Evolutionary conservation across 345 rosid species (phyloP), one percentile per base, ranked within the genome.

Genomic region (Brassica nigra): DNA sequence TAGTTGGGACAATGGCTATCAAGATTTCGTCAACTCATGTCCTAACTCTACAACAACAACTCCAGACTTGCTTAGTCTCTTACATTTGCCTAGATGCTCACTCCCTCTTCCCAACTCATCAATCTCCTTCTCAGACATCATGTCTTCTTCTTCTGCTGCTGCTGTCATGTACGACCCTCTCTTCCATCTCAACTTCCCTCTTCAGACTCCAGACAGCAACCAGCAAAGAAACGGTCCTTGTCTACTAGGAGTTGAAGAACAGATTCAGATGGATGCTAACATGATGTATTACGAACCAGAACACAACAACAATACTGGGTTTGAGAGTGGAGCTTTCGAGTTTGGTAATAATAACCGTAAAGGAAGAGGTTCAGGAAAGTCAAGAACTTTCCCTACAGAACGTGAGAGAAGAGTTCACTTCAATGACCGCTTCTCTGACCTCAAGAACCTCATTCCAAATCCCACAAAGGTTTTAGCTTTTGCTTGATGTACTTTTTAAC

Each of bases 21-120:
- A 78, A 44, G 78, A 78, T 54, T 76, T 81, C n/a, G 69, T 68
- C 8, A 73, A 70, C 33, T 23, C 55, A 68, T 78, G 67, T 30
- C 77, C 67, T 8, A 81, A 76, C 78, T 31, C 86, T 65, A 64
- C 82, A 23, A 23, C 82, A 23, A 23, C 85, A 62, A 84, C 87
- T 1, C 87, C 92, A n/a, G 92, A 89, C 76, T 91, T 92, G 58
- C 90, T 89, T 74, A 88, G 84, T 79, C 94, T 90, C 69, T 81
- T 88, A 71, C 86, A 84, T 58, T 81, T 89, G 9, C 86, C 89
- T 59, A 77, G 86, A 80, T 83, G 85, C 70, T 82, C 89, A 30
- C 66, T 80, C 7, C 75, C 88, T 23, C 77, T 80, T 28, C 79
- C 83, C 37, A 80, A 52, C 71, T 80, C 76, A 27, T 78, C 81